phyloP scores from a whole-genome alignment of 139 green algal genomes.

The Chlamydomonas sphaeroides region DNA sequence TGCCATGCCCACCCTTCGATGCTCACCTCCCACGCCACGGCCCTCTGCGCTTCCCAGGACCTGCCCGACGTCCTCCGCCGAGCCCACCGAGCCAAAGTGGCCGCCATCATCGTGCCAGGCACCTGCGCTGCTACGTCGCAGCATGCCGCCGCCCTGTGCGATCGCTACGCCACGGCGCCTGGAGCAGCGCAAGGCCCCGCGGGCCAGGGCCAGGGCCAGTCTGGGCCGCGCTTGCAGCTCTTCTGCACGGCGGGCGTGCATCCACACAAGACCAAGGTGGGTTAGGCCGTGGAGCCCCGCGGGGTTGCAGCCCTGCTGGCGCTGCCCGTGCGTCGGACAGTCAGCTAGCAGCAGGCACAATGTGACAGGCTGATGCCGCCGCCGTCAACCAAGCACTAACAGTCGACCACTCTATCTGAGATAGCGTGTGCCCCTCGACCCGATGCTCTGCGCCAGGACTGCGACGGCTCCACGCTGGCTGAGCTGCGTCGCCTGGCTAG shows the following conservation, averaged over 20 bases:
- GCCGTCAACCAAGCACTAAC: no score
- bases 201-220: no score
- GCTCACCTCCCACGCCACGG: no score
- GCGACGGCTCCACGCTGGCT: slow-evolving; percentile 52
- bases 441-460: slow-evolving; percentile 56
- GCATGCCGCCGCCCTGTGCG: slow-evolving; percentile 48
- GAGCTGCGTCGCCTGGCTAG: slow-evolving; percentile 59
- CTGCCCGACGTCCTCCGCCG: slow-evolving; percentile 62
- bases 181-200: no score
- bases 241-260: slow-evolving; percentile 84
- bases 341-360: no score
- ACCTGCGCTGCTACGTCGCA: slow-evolving; percentile 49
- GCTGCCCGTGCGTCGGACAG: no score
- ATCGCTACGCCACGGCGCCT: neutral
- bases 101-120: slow-evolving; percentile 65
- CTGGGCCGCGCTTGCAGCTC: slow-evolving; percentile 21
- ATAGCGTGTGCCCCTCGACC: no score
- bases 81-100: slow-evolving; percentile 38
- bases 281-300: neutral
- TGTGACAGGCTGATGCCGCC: no score
- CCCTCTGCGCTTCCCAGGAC: slow-evolving; percentile 68
- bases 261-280: slow-evolving; percentile 79
- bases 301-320: neutral
- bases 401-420: no score
- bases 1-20: no score